Evolutionary conservation across 169 alveolate species (phyloP).

Genomic region (Eimeria falciformis): DNA sequence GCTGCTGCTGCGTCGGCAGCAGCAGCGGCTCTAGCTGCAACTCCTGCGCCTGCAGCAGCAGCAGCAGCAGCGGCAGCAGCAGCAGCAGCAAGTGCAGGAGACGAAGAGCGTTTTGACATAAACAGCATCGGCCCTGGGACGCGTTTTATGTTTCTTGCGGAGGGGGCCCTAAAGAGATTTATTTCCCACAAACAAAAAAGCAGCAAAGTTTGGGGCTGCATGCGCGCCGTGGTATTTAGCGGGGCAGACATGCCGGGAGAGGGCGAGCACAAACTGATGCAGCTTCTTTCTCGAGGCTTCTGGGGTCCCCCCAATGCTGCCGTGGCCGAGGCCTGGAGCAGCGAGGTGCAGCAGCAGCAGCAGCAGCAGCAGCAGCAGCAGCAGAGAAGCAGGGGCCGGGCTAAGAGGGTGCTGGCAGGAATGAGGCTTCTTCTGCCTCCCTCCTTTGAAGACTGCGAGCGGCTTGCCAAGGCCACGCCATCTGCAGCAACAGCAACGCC

Average conservation of each 20-base stretch:
- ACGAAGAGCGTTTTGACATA: constrained; percentile 92
- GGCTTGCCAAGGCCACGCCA: not conserved
- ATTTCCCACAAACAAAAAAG: constrained; percentile 25
- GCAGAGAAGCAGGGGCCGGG: not conserved
- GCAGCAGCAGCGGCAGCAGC: constrained; percentile 31
- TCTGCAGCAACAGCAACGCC: constrained; percentile 1
- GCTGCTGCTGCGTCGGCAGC: not conserved
- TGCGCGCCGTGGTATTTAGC: constrained; percentile 51
- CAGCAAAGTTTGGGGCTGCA: constrained; percentile 51
- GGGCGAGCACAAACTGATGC: constrained; percentile 99
- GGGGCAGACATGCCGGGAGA: constrained; percentile 97
- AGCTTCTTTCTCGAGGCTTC: constrained; percentile 80
- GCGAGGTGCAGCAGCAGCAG: constrained; percentile 70
- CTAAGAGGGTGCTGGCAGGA: not conserved
- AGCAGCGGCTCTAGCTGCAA: constrained; percentile 12
- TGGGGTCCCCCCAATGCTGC: constrained; percentile 49
- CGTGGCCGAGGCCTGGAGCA: constrained; percentile 25
- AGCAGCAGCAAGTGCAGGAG: constrained; percentile 18
- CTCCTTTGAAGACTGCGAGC: not conserved
- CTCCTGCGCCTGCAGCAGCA: not conserved
- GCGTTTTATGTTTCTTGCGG: constrained; percentile 95
- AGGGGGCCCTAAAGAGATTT: constrained; percentile 71
- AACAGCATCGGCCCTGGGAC: constrained; percentile 99
- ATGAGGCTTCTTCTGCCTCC: constrained; percentile 5
- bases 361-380: constrained; percentile 58